Evolutionary conservation across 306 rosid species (phyloP), one percentile per base, ranked within the genome.

Genomic region (Adenanthera pavonina): DNA sequence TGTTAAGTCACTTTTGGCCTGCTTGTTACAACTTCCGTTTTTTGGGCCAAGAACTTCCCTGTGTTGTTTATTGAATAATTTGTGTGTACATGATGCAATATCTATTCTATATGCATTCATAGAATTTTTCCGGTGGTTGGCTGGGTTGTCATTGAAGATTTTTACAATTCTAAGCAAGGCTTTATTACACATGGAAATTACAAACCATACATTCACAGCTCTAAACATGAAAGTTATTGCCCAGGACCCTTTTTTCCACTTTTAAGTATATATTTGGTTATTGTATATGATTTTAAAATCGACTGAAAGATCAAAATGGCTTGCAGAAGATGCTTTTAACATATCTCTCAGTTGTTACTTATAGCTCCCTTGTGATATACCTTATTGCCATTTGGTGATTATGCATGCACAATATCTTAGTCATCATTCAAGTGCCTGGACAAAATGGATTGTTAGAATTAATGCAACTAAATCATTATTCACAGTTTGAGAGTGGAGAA

Each of bases 401-500:
- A n/a, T 2, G 6, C 8, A 41, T 17, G 52, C 8, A 35, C 34
- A 17, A 13, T 16, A 68, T 14, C 52, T 17, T 8, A 68, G 41
- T 57, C 3, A 7, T 9, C 46, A 35, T 65, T 35, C 48, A 15
- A 25, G 6, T 6, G 30, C 6, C 46, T 15, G 25, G 25, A 20
- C 36, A 57, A 19, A 57, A 65, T 38, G 38, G 12, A 16, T 36
- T 36, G 20, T 38, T 14, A 5, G 33, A 11, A 44, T 17, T 17
- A 44, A 69, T 19, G 16, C 36, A 57, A 60, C 51, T 48, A 12
- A 65, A 19, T 78, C 66, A 52, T 54, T 44, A 25, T 25, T 25
- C 30, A 56, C 69, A 73, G 30, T 76, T 74, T 81, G 78, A 78
- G 61, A 43, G 64, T 43, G 33, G 20, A 30, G 64, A 53, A 25